Evolutionary conservation across 2,329 filamentous ascomycete species (phyloP).

Genomic region (Colletotrichum graminicola): DNA sequence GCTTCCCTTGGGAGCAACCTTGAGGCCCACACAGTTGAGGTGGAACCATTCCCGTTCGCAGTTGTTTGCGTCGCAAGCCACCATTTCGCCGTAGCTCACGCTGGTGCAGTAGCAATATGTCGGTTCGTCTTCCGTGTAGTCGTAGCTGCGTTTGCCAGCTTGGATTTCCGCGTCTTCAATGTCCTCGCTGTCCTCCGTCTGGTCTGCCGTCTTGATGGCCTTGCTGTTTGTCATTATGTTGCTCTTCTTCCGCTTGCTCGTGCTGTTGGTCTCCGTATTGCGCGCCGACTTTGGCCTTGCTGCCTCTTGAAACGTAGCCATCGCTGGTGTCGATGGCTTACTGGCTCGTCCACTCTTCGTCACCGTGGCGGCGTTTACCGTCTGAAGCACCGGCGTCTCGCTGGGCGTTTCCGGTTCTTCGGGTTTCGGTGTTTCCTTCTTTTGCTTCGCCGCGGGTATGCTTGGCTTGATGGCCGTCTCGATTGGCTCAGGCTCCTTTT

Average conservation of each 20-base stretch:
- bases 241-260: slow-evolving; percentile 73
- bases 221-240: slow-evolving; percentile 56
- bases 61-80: slow-evolving; percentile 80
- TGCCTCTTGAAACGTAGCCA: slow-evolving; percentile 70
- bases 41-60: slow-evolving; percentile 88
- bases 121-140: slow-evolving; percentile 67
- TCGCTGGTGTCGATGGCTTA: slow-evolving; percentile 74
- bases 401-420: slow-evolving; percentile 51
- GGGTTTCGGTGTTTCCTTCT: slow-evolving; percentile 58
- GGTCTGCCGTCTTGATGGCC: slow-evolving; percentile 54
- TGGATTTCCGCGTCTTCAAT: slow-evolving; percentile 71
- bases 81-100: slow-evolving; percentile 87
- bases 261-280: slow-evolving; percentile 54
- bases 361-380: slow-evolving; percentile 57
- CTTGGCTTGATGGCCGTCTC: slow-evolving; percentile 46
- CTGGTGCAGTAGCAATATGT: slow-evolving; percentile 85
- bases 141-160: slow-evolving; percentile 49
- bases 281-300: slow-evolving; percentile 67
- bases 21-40: slow-evolving; percentile 83
- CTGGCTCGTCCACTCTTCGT: slow-evolving; percentile 76
- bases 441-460: slow-evolving; percentile 49
- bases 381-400: slow-evolving; percentile 60
- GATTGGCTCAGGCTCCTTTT: slow-evolving; percentile 46
- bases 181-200: slow-evolving; percentile 56
- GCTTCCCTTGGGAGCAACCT: slow-evolving; percentile 81